A percentile compares a stretch with the other conserved stretches of the same genome.
These are phyloP conservation scores for Aspergillus arachidicola DNA, from an alignment of 2,329 filamentous ascomycete genomes.

Conservation along the genomic window DNA sequence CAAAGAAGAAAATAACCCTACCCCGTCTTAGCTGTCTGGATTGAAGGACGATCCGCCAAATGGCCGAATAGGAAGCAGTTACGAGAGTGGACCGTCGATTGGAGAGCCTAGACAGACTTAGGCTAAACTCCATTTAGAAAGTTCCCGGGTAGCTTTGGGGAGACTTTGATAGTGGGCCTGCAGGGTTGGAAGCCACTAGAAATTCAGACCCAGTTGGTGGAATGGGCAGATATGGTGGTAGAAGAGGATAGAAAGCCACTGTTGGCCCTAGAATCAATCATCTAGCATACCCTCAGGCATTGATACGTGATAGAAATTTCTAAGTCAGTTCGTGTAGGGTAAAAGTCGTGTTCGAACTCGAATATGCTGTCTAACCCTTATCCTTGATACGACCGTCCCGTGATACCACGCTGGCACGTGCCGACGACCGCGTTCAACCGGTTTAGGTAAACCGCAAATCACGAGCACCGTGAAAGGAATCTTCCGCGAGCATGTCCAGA, in stretches of 20 bases:
- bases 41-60: constrained; percentile 9
- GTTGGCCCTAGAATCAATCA: neutral
- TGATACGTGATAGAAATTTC: neutral
- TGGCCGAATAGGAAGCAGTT: constrained; percentile 10
- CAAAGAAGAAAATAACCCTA: constrained; percentile 13
- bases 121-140: constrained; percentile 4
- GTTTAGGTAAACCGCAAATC: neutral
- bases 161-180: constrained; percentile 1
- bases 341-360: too few species aligned
- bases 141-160: neutral
- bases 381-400: neutral
- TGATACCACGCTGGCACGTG: neutral
- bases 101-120: neutral
- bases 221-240: neutral
- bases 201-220: neutral
- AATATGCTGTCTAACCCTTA: neutral
- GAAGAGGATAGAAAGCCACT: constrained; percentile 1
- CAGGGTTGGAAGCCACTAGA: neutral
- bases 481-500: neutral
- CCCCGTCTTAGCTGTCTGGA: neutral
- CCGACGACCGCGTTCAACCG: neutral
- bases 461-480: neutral
- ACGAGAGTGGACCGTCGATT: constrained; percentile 12
- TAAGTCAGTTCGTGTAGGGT: neutral
- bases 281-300: neutral